These are phyloP conservation scores for Ampelocalamus luodianensis DNA, from an alignment of 176 grass and related monocot species.

Conservation along the genomic window DNA sequence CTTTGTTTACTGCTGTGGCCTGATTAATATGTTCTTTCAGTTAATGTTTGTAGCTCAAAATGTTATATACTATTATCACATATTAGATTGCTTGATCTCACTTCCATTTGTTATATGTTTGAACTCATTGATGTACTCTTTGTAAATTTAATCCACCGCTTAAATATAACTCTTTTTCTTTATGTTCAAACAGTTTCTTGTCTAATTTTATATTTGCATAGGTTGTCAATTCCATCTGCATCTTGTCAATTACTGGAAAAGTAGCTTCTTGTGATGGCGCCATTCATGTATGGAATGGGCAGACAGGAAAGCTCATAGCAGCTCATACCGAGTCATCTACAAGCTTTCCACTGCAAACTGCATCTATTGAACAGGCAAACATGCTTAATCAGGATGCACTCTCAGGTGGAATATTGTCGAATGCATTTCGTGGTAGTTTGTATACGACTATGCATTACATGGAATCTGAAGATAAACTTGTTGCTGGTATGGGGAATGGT, in stretches of 20 bases:
- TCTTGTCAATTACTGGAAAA: conserved; percentile 71
- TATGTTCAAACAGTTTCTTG: conserved; percentile 21
- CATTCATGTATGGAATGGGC: conserved; percentile 92
- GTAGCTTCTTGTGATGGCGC: conserved; percentile 97
- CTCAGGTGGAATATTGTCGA: conserved; percentile 84
- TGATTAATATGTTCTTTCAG: neutral
- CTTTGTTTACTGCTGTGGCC: neutral
- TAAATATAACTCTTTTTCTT: neutral
- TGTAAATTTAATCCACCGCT: conserved; percentile 3
- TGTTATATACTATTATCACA: neutral
- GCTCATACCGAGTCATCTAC: conserved; percentile 70
- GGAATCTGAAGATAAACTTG: conserved; percentile 71
- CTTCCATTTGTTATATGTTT: conserved; percentile 31
- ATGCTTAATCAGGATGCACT: conserved; percentile 87
- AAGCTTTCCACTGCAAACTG: conserved; percentile 60
- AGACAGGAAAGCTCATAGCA: conserved; percentile 85
- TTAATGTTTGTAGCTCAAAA: conserved; percentile 1
- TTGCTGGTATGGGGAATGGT: conserved; percentile 94
- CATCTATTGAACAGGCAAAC: conserved; percentile 71
- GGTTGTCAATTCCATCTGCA: conserved; percentile 86
- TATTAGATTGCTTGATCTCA: conserved; percentile 16
- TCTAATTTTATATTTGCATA: conserved; percentile 44
- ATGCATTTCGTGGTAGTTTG: conserved; percentile 83
- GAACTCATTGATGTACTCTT: conserved; percentile 22
- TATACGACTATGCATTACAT: conserved; percentile 90